These are phyloP conservation scores for Monosporozyma servazzii DNA, from an alignment of 805 yeast species.

Conservation along the genomic window DNA sequence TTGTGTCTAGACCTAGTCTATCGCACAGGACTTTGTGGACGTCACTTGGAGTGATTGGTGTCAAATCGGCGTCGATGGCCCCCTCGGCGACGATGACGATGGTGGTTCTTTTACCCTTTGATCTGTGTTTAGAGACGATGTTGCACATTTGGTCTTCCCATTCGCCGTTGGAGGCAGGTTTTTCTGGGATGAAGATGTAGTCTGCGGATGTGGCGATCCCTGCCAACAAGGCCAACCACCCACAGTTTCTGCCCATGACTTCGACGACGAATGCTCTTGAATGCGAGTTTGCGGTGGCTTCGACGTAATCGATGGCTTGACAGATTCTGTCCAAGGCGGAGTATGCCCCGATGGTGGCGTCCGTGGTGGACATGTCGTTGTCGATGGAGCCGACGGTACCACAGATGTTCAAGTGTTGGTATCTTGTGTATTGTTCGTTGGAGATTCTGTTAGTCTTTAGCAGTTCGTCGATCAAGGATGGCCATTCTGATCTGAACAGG, in stretches of 20 bases:
- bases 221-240: constrained; percentile 78
- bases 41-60: constrained; percentile 55
- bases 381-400: constrained; percentile 80
- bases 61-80: constrained; percentile 60
- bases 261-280: constrained; percentile 77
- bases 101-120: constrained; percentile 66
- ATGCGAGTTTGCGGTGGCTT: constrained; percentile 77
- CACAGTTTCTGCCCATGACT: constrained; percentile 87
- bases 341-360: constrained; percentile 73
- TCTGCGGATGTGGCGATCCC: constrained; percentile 78
- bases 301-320: constrained; percentile 66
- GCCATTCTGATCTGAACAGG: constrained; percentile 70
- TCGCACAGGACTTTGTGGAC: constrained; percentile 58
- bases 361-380: constrained; percentile 79
- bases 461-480: constrained; percentile 54
- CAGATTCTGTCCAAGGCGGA: constrained; percentile 71
- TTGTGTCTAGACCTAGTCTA: constrained; percentile 62
- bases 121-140: constrained; percentile 55
- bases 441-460: constrained; percentile 40
- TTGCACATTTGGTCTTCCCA: constrained; percentile 64
- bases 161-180: constrained; percentile 51
- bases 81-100: constrained; percentile 81
- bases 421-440: constrained; percentile 36
- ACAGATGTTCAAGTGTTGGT: constrained; percentile 54
- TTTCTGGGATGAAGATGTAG: constrained; percentile 71